A percentile compares a stretch with the other conserved stretches of the same genome.
Evolutionary conservation across 2,329 filamentous ascomycete genomes (phyloP).

Genomic region (Pseudofabraea citricarpa): DNA sequence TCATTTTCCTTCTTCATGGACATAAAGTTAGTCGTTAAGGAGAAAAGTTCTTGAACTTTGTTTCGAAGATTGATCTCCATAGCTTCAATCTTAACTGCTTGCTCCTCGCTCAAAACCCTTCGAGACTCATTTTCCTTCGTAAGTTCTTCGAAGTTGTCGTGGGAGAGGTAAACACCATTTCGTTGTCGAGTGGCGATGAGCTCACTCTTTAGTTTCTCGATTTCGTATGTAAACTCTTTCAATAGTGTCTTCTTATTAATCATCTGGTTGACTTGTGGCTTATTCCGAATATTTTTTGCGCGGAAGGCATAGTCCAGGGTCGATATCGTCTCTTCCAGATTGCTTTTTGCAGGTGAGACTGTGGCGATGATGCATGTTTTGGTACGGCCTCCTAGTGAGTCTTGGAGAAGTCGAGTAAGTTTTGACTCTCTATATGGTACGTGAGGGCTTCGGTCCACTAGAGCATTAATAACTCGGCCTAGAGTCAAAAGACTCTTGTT

Average conservation of each 20-base stretch:
- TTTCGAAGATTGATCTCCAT: slow-evolving; percentile 87
- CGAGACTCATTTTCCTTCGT: slow-evolving; percentile 88
- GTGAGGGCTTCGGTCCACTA: slow-evolving; percentile 84
- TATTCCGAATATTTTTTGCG: slow-evolving; percentile 97
- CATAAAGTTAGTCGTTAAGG: slow-evolving; percentile 81
- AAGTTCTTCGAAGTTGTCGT: slow-evolving; percentile 86
- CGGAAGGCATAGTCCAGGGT: slow-evolving; percentile 97
- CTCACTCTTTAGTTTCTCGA: slow-evolving; percentile 91
- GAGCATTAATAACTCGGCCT: slow-evolving; percentile 92
- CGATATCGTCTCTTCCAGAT: slow-evolving; percentile 96
- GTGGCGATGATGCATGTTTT: slow-evolving; percentile 99
- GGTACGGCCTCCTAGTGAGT: slow-evolving; percentile 89
- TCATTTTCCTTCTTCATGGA: slow-evolving; percentile 88
- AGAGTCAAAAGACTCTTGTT: slow-evolving; percentile 96
- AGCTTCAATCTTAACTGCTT: slow-evolving; percentile 84
- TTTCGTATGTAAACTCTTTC: slow-evolving; percentile 84
- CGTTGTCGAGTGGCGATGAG: slow-evolving; percentile 87
- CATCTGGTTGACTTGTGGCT: slow-evolving; percentile 88
- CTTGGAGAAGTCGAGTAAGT: slow-evolving; percentile 88
- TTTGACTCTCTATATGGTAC: slow-evolving; percentile 95
- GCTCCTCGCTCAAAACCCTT: slow-evolving; percentile 86
- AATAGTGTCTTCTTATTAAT: slow-evolving; percentile 91
- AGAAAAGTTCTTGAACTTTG: slow-evolving; percentile 89
- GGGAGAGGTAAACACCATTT: slow-evolving; percentile 90
- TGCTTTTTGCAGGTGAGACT: slow-evolving; percentile 92